A percentile compares a stretch with the other conserved stretches of the same genome.
Evolutionary conservation across 225 moss, liverwort and hornwort genomes (phyloP).

Genomic region (Antitrichia curtipendula): DNA sequence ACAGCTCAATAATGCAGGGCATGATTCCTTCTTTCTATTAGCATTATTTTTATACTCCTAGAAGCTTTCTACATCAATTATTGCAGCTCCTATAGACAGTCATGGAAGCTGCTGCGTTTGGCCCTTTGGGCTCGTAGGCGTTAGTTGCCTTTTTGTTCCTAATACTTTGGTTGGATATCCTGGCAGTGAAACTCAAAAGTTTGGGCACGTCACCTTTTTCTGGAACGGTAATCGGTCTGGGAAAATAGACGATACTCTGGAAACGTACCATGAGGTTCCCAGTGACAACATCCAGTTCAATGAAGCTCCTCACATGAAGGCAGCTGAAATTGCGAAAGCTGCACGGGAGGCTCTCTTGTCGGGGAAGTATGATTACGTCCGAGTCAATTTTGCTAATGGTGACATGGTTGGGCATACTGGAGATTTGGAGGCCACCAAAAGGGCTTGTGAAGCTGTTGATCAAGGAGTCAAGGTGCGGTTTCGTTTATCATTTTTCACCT

Average conservation of each 20-base stretch:
- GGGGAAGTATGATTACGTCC: conserved; percentile 61
- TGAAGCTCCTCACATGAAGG: conserved; percentile 82
- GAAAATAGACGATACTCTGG: conserved; percentile 43
- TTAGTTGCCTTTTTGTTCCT: neutral
- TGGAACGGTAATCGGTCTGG: conserved; percentile 88
- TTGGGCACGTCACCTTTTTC: conserved; percentile 84
- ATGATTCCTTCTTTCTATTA: neutral
- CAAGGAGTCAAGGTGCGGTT: conserved; percentile 62
- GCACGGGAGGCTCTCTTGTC: conserved; percentile 58
- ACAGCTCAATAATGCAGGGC: neutral
- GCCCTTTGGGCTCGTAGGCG: neutral
- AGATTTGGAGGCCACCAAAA: conserved; percentile 62
- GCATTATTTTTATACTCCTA: neutral
- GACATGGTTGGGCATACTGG: conserved; percentile 93
- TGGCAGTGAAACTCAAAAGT: conserved; percentile 82
- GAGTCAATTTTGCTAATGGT: conserved; percentile 76
- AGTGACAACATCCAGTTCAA: conserved; percentile 78
- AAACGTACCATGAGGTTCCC: conserved; percentile 62
- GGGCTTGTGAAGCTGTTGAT: conserved; percentile 78
- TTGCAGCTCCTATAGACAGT: neutral
- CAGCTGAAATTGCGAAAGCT: conserved; percentile 60
- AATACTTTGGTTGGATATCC: neutral
- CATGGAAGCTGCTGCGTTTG: neutral
- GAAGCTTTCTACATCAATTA: neutral
- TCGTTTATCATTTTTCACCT: neutral